A percentile compares a stretch with the other conserved stretches of the same genome.
Evolutionary conservation across 2,329 filamentous ascomycete species (phyloP).

Genomic region (Calonectria hongkongensis): DNA sequence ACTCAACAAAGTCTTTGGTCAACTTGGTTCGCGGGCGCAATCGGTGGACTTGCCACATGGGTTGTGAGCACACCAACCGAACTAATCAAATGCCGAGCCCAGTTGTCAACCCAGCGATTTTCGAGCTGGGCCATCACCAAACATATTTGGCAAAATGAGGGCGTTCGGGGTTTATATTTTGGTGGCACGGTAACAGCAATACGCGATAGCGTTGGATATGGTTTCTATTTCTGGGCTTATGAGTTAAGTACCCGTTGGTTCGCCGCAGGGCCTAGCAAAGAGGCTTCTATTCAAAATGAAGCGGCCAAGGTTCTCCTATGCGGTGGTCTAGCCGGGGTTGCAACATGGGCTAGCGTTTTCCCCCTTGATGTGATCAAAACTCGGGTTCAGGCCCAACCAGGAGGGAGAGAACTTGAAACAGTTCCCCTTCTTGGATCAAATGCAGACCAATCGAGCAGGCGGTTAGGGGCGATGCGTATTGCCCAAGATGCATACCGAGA

Average conservation of each 20-base stretch:
- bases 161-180: constrained; percentile 84
- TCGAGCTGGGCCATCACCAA: constrained; percentile 80
- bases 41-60: constrained; percentile 90
- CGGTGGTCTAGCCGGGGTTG: constrained; percentile 89
- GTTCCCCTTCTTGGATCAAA: constrained; percentile 46
- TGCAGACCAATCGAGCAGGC: constrained; percentile 48
- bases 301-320: constrained; percentile 84
- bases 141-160: constrained; percentile 73
- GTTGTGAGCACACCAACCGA: constrained; percentile 92
- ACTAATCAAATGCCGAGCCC: constrained; percentile 91
- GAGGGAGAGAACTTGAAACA: constrained; percentile 43
- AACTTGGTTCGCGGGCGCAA: constrained; percentile 86
- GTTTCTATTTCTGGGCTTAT: constrained; percentile 98
- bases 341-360: constrained; percentile 93
- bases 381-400: constrained; percentile 85
- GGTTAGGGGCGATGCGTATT: constrained; percentile 76
- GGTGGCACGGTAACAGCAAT: constrained; percentile 88
- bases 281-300: constrained; percentile 60
- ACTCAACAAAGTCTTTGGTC: constrained; percentile 73
- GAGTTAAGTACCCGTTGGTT: constrained; percentile 80
- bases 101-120: constrained; percentile 71
- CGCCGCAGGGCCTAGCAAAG: constrained; percentile 50
- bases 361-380: constrained; percentile 96
- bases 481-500: constrained; percentile 79
- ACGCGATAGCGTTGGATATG: constrained; percentile 93